Evolutionary conservation across 163 green algal genomes (phyloP).

Genomic region (Scenedesmus sp.): DNA sequence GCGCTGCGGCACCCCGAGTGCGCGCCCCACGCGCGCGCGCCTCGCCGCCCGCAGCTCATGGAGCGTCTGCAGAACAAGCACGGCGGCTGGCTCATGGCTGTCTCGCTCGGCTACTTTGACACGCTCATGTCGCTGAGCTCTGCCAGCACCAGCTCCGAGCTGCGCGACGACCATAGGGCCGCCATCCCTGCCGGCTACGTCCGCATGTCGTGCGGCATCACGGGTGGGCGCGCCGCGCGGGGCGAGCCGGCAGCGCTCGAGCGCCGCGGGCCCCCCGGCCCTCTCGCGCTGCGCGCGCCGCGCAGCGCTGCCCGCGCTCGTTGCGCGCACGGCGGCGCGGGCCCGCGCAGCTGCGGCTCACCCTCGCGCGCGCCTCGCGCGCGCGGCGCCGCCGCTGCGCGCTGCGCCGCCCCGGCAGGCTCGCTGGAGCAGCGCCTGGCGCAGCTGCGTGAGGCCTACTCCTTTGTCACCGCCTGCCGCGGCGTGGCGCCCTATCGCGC

Average conservation of each 20-base stretch:
- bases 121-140: constrained; percentile 58
- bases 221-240: constrained; percentile 46
- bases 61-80: constrained; percentile 78
- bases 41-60: constrained; percentile 59
- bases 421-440: constrained; percentile 63
- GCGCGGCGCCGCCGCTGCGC: neutral
- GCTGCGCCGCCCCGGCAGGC: constrained; percentile 39
- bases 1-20: too few species aligned
- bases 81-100: constrained; percentile 72
- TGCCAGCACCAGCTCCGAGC: constrained; percentile 64
- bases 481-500: constrained; percentile 44
- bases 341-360: neutral
- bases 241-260: neutral
- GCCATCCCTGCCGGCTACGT: constrained; percentile 74
- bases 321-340: neutral
- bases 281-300: too few species aligned
- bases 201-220: constrained; percentile 73
- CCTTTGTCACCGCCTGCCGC: constrained; percentile 34
- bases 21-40: too few species aligned
- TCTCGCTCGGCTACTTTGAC: constrained; percentile 74
- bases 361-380: neutral
- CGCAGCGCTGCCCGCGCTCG: too few species aligned
- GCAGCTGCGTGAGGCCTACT: constrained; percentile 69
- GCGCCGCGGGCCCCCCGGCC: too few species aligned
- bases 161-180: constrained; percentile 55